Evolutionary conservation across 2,329 filamentous ascomycete species (phyloP).

Genomic region (Massarina eburnea): DNA sequence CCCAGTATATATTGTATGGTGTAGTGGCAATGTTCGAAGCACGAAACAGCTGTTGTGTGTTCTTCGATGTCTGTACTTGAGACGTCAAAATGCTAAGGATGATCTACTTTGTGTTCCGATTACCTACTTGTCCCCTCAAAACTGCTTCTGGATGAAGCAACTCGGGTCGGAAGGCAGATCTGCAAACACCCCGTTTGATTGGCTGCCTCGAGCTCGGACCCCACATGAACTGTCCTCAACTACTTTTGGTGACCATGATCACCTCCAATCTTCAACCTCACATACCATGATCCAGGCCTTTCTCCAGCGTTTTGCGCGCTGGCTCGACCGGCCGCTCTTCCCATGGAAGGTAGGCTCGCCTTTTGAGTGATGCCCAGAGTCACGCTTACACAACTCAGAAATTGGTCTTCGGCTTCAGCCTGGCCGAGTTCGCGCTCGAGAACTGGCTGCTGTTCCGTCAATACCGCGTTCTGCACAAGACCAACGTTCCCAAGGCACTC

Average conservation of each 20-base stretch:
- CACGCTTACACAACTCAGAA: conserved; percentile 47
- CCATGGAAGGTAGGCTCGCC: conserved; percentile 72
- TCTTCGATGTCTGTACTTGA: too few relatives aligned
- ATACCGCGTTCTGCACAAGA: conserved; percentile 81
- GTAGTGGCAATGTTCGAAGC: too few relatives aligned
- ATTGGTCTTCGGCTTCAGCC: conserved; percentile 89
- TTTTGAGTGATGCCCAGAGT: neutral
- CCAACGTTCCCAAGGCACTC: conserved; percentile 80
- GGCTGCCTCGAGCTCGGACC: neutral
- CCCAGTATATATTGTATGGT: too few relatives aligned
- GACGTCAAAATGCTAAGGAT: too few relatives aligned
- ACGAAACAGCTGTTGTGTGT: too few relatives aligned
- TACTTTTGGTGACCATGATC: neutral
- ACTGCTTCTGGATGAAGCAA: neutral
- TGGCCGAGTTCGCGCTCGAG: conserved; percentile 89
- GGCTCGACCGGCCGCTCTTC: conserved; percentile 88
- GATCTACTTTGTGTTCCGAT: too few relatives aligned
- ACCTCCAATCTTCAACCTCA: conserved; percentile 8
- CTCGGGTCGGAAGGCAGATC: neutral
- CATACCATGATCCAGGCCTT: conserved; percentile 41
- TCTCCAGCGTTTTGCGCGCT: conserved; percentile 68
- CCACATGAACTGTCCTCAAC: conserved; percentile 15
- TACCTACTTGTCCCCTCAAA: neutral
- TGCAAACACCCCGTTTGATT: neutral
- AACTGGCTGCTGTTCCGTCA: conserved; percentile 86